phyloP scores from a whole-genome alignment of 495 filamentous ascomycete species.

The Lepraria neglecta region DNA sequence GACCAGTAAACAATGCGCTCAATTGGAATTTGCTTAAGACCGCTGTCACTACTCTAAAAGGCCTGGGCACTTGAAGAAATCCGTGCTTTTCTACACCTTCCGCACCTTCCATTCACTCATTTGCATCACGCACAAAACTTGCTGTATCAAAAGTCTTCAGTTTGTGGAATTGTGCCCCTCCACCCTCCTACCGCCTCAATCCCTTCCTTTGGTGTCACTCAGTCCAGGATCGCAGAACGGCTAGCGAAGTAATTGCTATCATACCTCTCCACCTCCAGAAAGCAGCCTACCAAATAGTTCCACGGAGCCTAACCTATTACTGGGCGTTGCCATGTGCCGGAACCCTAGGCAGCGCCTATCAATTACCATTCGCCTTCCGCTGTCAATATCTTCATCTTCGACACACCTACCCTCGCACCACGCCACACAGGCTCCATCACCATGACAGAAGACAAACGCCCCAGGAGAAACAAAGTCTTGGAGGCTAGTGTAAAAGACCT shows the following conservation, averaged over 20 bases:
- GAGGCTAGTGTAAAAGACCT: slow-evolving; percentile 21
- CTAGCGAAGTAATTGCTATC: neutral
- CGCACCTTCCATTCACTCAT: slow-evolving; percentile 12
- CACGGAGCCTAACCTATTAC: slow-evolving; percentile 53
- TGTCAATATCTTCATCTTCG: slow-evolving; percentile 5
- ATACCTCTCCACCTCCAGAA: neutral
- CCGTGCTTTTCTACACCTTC: neutral
- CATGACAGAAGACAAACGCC: slow-evolving; percentile 21
- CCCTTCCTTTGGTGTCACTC: neutral
- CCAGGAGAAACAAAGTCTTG: slow-evolving; percentile 15
- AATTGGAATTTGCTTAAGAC: slow-evolving; percentile 2
- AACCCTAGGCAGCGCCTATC: slow-evolving; percentile 11
- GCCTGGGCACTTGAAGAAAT: slow-evolving; percentile 6
- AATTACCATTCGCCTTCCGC: slow-evolving; percentile 11
- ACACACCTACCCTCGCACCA: slow-evolving; percentile 7
- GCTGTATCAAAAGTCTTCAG: neutral
- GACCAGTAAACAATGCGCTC: slow-evolving; percentile 10
- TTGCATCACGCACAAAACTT: neutral
- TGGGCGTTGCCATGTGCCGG: slow-evolving; percentile 21
- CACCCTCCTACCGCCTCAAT: neutral
- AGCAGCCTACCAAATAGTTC: slow-evolving; percentile 35
- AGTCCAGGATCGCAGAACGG: neutral
- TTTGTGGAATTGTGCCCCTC: slow-evolving; percentile 2
- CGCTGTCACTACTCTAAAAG: slow-evolving; percentile 8
- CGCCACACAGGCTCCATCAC: neutral